These are phyloP conservation scores for Amanita phalloides DNA, from an alignment of 768 basidiomycete genomes.

Conservation along the genomic window DNA sequence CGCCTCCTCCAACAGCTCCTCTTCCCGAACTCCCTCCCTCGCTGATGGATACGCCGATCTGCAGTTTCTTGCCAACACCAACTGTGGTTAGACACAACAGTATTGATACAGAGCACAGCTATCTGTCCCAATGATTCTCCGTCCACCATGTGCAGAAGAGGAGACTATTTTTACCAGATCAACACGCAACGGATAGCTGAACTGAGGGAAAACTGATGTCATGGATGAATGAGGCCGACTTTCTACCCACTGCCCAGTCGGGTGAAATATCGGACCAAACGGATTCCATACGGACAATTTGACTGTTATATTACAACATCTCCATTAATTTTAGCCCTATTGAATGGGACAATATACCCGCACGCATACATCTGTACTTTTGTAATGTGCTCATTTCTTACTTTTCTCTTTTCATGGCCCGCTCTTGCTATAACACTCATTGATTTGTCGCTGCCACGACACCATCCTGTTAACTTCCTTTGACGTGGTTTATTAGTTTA, in stretches of 20 bases:
- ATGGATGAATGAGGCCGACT: background rate
- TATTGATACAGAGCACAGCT: background rate
- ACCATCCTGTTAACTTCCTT: background rate
- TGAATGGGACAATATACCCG: background rate
- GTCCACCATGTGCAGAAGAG: conserved; percentile 17
- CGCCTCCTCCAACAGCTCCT: conserved; percentile 10
- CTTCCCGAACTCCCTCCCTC: conserved; percentile 2
- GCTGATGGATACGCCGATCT: background rate
- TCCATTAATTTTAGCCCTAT: background rate
- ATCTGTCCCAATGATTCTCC: background rate
- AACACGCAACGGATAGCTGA: conserved; percentile 25
- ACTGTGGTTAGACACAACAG: background rate
- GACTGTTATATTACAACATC: background rate
- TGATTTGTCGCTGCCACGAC: background rate
- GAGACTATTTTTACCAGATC: conserved; percentile 20
- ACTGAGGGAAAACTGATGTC: conserved; percentile 26
- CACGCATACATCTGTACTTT: conserved; percentile 1
- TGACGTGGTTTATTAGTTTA: background rate
- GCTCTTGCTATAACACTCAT: background rate
- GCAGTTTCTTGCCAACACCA: background rate
- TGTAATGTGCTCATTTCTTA: background rate
- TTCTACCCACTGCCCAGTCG: no score
- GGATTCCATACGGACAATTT: no score
- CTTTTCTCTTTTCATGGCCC: background rate
- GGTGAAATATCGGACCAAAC: no score